These are phyloP conservation scores for Calocera viscosa DNA, from an alignment of 768 basidiomycete genomes.

Conservation along the genomic window DNA sequence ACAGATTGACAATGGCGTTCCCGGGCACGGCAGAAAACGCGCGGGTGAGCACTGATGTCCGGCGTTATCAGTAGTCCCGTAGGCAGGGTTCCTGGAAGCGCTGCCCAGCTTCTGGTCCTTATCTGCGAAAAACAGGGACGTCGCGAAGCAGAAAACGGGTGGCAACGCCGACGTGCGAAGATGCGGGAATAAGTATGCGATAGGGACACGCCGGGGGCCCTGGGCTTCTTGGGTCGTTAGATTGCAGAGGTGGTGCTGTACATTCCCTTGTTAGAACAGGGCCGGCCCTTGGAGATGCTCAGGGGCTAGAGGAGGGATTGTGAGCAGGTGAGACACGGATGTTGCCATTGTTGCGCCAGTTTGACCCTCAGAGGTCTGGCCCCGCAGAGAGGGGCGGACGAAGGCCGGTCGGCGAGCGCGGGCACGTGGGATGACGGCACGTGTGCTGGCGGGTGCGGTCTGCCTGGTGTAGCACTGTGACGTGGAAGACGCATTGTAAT, in stretches of 20 bases:
- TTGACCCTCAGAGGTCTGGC: not conserved
- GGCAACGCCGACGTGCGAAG: not conserved
- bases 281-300: not conserved
- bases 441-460: not conserved
- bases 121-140: not conserved
- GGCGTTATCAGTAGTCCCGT: too few relatives aligned
- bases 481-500: not conserved
- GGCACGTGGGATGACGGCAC: conserved; percentile 8
- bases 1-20: too few relatives aligned
- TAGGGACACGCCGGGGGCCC: too few relatives aligned
- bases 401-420: not conserved
- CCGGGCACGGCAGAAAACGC: too few relatives aligned
- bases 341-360: not conserved
- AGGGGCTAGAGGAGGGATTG: too few relatives aligned
- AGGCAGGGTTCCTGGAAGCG: too few relatives aligned
- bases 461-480: too few relatives aligned
- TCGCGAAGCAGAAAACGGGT: not conserved
- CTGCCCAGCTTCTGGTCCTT: too few relatives aligned
- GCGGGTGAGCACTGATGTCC: too few relatives aligned
- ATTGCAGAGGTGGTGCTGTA: too few relatives aligned
- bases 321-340: not conserved
- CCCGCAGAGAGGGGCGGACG: too few relatives aligned
- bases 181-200: not conserved
- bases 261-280: not conserved
- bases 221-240: too few relatives aligned